Conservation (phyloP, 106 monocot species). For the Dioscorea dumetorum region DNA sequence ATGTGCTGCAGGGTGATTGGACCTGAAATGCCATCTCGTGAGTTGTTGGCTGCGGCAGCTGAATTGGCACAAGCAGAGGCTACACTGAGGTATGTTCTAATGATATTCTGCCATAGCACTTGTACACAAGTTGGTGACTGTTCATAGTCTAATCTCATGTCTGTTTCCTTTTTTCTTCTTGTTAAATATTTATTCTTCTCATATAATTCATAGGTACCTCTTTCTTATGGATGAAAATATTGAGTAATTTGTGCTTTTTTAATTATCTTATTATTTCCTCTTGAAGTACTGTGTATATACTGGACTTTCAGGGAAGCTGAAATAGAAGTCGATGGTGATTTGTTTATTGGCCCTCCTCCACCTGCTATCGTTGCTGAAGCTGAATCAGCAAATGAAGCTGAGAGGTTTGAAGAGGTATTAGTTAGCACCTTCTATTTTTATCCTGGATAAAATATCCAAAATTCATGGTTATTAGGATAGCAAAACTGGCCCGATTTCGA, state of each 20-base stretch:
- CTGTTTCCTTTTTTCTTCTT: too few species aligned
- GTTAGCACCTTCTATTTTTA: background rate
- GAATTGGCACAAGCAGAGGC: conserved; percentile 78
- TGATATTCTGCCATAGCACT: background rate
- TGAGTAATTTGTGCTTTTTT: too few species aligned
- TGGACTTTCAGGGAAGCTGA: conserved; percentile 64
- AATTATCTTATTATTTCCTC: too few species aligned
- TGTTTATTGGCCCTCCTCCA: conserved; percentile 97
- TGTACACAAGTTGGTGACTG: background rate
- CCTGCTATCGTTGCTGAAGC: conserved; percentile 88
- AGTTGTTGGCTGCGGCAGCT: conserved; percentile 92
- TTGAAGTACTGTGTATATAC: too few species aligned
- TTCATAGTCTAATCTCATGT: too few species aligned
- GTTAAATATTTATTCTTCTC: too few species aligned
- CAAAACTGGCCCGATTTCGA: too few species aligned
- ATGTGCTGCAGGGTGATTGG: conserved; percentile 69
- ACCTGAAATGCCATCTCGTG: conserved; percentile 94
- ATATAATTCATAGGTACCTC: too few species aligned
- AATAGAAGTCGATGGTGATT: conserved; percentile 50
- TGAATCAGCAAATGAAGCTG: conserved; percentile 96
- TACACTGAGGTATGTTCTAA: conserved; percentile 46
- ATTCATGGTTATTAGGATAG: too few species aligned
- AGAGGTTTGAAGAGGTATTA: conserved; percentile 96
- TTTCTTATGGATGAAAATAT: too few species aligned
- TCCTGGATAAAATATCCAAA: background rate